Conservation (phyloP, 2,329 filamentous ascomycete species). For the Geosmithia putterillii region DNA sequence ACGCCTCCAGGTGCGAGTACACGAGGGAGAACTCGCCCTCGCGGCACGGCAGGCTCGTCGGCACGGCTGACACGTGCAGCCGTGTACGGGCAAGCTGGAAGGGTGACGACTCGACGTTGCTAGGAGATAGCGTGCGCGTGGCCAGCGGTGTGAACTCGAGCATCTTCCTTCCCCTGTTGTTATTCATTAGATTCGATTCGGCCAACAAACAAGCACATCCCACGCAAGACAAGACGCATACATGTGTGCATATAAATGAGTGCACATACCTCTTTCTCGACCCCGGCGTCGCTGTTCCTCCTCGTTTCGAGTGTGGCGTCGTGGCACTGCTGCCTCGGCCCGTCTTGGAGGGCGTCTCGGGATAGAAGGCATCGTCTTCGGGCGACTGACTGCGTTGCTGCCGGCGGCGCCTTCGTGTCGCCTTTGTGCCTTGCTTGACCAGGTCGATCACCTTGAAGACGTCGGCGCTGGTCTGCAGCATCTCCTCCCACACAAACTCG, state of each 20-base stretch:
- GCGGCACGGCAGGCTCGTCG: conserved; percentile 76
- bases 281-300: conserved; percentile 15
- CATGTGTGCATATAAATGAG: too few species aligned
- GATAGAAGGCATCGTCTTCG: conserved; percentile 18
- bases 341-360: conserved; percentile 24
- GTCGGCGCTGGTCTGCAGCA: conserved; percentile 56
- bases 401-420: conserved; percentile 29
- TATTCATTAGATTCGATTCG: too few species aligned
- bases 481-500: conserved; percentile 83
- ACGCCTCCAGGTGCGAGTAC: conserved; percentile 85
- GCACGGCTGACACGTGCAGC: conserved; percentile 89
- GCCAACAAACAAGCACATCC: conserved; percentile 39
- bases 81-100: conserved; percentile 83
- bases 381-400: conserved; percentile 18
- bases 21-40: conserved; percentile 87
- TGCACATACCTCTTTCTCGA: conserved; percentile 17
- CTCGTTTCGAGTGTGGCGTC: conserved; percentile 16
- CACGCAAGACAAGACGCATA: not conserved
- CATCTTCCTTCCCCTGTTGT: conserved; percentile 47
- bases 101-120: conserved; percentile 65
- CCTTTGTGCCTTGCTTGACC: conserved; percentile 61
- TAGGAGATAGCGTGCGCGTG: conserved; percentile 69
- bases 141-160: conserved; percentile 94
- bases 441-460: conserved; percentile 53
- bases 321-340: conserved; percentile 10